Evolutionary conservation across 108 stramenopile species (phyloP).

Genomic region (Cylindrotheca fusiformis): DNA sequence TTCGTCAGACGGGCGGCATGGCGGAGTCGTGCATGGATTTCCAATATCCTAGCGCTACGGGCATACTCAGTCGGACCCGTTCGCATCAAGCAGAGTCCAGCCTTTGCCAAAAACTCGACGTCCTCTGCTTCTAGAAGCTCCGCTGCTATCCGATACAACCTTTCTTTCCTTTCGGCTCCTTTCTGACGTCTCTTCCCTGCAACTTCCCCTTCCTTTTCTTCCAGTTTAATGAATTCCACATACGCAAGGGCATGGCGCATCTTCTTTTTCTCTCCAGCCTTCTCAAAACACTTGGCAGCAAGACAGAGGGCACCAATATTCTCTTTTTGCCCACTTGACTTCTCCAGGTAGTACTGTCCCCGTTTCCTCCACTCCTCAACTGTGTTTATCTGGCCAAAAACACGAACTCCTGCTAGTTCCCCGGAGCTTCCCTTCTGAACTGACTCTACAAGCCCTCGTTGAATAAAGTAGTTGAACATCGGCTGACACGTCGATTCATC

Average conservation of each 20-base stretch:
- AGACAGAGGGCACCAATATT: constrained; percentile 23
- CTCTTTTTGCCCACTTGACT: constrained; percentile 32
- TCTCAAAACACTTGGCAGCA: constrained; percentile 47
- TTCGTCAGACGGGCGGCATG: not conserved
- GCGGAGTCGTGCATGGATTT: not conserved
- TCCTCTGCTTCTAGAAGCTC: constrained; percentile 26
- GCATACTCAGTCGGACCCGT: constrained; percentile 25
- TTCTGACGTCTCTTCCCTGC: not conserved
- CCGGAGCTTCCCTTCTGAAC: constrained; percentile 8
- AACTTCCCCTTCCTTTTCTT: constrained; percentile 10
- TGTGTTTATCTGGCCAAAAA: constrained; percentile 33
- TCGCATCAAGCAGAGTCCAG: constrained; percentile 33
- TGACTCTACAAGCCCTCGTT: constrained; percentile 29
- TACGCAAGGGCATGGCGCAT: constrained; percentile 29
- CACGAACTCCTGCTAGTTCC: constrained; percentile 10
- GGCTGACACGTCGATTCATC: constrained; percentile 19
- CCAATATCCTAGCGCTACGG: constrained; percentile 37
- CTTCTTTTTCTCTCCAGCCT: constrained; percentile 33
- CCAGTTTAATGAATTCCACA: constrained; percentile 31
- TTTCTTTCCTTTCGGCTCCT: not conserved
- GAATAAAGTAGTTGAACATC: constrained; percentile 40
- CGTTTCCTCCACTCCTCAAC: constrained; percentile 41
- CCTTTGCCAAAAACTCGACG: constrained; percentile 37
- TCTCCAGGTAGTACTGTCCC: constrained; percentile 42
- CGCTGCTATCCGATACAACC: not conserved